Evolutionary conservation across 148 eudicot genomes (phyloP).

Genomic region (Salicornia ramosissima): DNA sequence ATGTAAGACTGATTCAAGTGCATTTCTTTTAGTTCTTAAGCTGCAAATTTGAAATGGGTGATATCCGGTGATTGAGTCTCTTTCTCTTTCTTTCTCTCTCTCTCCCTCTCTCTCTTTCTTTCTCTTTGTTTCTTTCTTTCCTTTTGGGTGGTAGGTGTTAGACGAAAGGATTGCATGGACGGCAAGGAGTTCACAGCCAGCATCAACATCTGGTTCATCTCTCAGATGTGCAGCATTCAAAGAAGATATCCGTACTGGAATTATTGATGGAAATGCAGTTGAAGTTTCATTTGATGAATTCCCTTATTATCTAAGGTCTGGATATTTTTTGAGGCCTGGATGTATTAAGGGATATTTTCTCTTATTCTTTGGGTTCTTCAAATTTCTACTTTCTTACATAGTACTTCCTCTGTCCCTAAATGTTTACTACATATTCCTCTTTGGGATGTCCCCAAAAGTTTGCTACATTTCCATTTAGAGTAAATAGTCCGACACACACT

Average conservation of each 20-base stretch:
- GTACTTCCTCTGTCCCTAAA: no score
- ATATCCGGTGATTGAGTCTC: constrained; percentile 11
- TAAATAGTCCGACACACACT: no score
- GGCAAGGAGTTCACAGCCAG: constrained; percentile 44
- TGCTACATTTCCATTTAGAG: no score
- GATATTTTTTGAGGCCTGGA: background rate
- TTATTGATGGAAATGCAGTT: constrained; percentile 60
- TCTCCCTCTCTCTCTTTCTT: no score
- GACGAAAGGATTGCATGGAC: constrained; percentile 58
- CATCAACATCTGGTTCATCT: constrained; percentile 55
- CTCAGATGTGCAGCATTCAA: constrained; percentile 58
- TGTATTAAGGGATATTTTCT: background rate
- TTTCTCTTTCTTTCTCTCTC: no score
- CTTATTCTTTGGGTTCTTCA: background rate
- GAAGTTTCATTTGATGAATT: constrained; percentile 77
- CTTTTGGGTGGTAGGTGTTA: constrained; percentile 35
- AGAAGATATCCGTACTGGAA: constrained; percentile 56
- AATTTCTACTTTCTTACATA: background rate
- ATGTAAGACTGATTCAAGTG: constrained; percentile 30
- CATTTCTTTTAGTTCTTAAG: constrained; percentile 8
- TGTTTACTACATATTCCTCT: no score
- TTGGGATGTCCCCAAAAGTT: no score
- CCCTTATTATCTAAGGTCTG: constrained; percentile 85
- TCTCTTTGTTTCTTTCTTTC: no score
- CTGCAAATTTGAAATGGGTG: constrained; percentile 3